phyloP scores from a whole-genome alignment of 805 yeast genomes.

The Candida broadrunensis region DNA sequence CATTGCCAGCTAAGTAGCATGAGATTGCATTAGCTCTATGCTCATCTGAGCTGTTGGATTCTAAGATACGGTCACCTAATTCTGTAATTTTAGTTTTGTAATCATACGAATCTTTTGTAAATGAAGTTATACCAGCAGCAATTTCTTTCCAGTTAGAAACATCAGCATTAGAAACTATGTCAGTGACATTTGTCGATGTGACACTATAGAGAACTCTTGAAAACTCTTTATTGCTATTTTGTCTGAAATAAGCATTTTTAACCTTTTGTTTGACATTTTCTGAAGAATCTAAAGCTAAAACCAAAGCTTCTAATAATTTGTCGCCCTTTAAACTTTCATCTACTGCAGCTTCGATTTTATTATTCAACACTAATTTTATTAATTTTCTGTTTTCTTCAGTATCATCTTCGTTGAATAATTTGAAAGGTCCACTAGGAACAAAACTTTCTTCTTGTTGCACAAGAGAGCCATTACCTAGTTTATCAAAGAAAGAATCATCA shows the following conservation, averaged over 20 bases:
- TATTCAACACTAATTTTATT: constrained; percentile 48
- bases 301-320: constrained; percentile 72
- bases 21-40: constrained; percentile 72
- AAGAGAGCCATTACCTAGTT: constrained; percentile 21
- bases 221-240: constrained; percentile 51
- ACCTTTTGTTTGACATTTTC: constrained; percentile 63
- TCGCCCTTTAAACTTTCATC: constrained; percentile 61
- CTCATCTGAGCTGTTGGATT: constrained; percentile 15
- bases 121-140: constrained; percentile 66
- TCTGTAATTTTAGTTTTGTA: constrained; percentile 56
- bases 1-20: constrained; percentile 77
- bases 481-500: constrained; percentile 37
- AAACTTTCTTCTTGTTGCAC: constrained; percentile 11
- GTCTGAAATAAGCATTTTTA: constrained; percentile 65
- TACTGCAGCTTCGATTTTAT: constrained; percentile 66
- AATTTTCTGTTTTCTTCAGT: constrained; percentile 42
- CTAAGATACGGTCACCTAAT: constrained; percentile 75
- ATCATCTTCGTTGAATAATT: constrained; percentile 28
- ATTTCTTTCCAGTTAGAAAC: constrained; percentile 80
- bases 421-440: constrained; percentile 56
- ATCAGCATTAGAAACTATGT: constrained; percentile 75
- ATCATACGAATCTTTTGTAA: constrained; percentile 42
- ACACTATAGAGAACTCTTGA: constrained; percentile 74
- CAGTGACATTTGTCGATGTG: constrained; percentile 53
- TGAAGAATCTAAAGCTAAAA: constrained; percentile 70